Base-by-base conservation (phyloP, 352 stramenopile genomes). In the Phytophthora brassicae region DNA sequence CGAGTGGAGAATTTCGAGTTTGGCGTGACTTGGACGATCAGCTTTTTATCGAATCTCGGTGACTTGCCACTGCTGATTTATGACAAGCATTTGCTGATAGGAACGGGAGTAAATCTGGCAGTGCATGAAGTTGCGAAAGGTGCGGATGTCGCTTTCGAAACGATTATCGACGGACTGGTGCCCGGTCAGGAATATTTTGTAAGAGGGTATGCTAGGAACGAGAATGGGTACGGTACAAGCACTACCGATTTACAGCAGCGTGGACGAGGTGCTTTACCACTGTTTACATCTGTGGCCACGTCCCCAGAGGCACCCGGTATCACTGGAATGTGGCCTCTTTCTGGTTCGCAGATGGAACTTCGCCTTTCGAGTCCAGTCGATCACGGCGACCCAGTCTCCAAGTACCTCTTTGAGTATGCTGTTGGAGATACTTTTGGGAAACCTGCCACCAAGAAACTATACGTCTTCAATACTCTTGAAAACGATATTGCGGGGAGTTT, bases 401-500 rank as follows among this genome's bases (percentile, higher is more conserved):
- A 69, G n/a, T 92, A 84, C 17, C 11, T 81, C 2, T 44, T 92
- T 14, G 84, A 92, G 39, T 89, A 87, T 39, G 78, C 77, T 1
- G 66, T 75, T 5, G 78, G 74, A 9, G 43, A 67, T 33, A 62
- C 60, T 4, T 92, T 91, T 58, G 84, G 79, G 12, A 68, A 54
- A 4, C 62, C 64, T 4, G 61, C 77, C 0, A 74, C 74, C 17
- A 88, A 90, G 53, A 78, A 69, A 26, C 19, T 94, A 2, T 72
- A 45, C n/a, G 64, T 86, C 14, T 79, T 53, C 24, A 88, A 77
- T 56, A 52, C 55, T 11, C 16, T 76, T 1, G 66, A 76, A 36
- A 76, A 87, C 47, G 80, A 94, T 44, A 74, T 87, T 12, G 55
- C 66, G 6, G 85, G 85, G 2, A 89, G 77, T 6, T 94, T 94